Conservation (phyloP, 371 early-diverging fungal species). For the Syncephalastrum contaminatum region DNA sequence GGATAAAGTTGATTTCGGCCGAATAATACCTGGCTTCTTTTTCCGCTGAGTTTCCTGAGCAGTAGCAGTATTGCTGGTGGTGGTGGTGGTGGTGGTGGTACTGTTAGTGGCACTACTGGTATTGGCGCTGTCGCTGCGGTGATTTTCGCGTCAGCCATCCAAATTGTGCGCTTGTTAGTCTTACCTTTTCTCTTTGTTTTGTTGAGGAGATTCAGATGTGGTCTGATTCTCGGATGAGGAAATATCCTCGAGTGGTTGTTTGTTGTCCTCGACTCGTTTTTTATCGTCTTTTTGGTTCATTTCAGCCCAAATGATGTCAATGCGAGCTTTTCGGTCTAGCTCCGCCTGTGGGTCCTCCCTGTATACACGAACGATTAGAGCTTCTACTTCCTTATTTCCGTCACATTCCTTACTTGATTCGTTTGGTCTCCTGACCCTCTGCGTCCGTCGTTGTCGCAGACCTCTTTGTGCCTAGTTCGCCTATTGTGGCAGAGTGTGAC, state of each 20-base stretch:
- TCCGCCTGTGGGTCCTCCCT: slow-evolving; percentile 4
- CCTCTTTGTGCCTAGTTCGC: slow-evolving; percentile 4
- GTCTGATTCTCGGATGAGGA: slow-evolving; percentile 20
- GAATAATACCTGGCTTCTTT: slow-evolving; percentile 27
- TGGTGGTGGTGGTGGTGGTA: too few relatives aligned
- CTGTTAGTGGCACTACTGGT: background rate
- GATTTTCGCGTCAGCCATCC: too few relatives aligned
- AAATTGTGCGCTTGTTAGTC: too few relatives aligned
- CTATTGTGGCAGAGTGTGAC: slow-evolving; percentile 1
- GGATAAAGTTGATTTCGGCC: slow-evolving; percentile 53
- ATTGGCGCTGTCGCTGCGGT: too few relatives aligned
- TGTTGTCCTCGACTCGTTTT: slow-evolving; percentile 8
- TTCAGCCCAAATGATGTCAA: slow-evolving; percentile 30
- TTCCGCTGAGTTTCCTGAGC: slow-evolving; percentile 2
- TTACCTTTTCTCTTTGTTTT: too few relatives aligned
- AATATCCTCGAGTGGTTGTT: slow-evolving; percentile 27
- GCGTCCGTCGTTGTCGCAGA: background rate
- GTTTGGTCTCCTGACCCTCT: slow-evolving; percentile 1
- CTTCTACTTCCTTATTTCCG: background rate
- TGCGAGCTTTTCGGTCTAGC: slow-evolving; percentile 15
- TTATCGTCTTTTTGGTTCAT: slow-evolving; percentile 17
- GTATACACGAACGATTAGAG: background rate
- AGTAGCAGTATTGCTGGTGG: background rate
- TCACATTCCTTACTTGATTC: background rate
- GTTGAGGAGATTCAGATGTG: too few relatives aligned